Base-by-base conservation (phyloP, 768 basidiomycete species). In the Mrakia hoshinonis region DNA sequence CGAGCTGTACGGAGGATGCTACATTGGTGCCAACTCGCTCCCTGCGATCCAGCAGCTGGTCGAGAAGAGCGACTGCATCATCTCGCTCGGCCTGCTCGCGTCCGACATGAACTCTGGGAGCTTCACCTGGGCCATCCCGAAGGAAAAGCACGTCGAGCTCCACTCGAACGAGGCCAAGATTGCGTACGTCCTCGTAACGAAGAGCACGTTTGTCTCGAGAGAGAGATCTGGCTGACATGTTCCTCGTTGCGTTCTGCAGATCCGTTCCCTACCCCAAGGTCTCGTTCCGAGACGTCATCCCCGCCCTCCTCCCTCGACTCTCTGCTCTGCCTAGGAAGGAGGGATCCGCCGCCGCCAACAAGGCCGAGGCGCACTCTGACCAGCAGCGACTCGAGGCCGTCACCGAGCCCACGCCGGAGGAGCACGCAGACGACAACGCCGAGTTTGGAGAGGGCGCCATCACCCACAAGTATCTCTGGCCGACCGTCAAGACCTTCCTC, bases 381-480 rank as follows among this genome's bases (percentile, higher is more conserved):
- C 51, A 64, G 49, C 69, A 71, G 63, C 36, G 62, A 34, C 26
- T 54, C n/a, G 69, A 71, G 36, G 69, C 69, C 24, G 51, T 64
- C 51, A 43, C 13, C 13, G 63, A 54, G 1, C 74, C 75, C 77
- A 1, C 76, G 64, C 3, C 82, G 85, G 5, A 77, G 76, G 72
- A 78, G 15, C 43, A 43, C 82, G 73, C 76, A 86, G 67, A 67
- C 77, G 79, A 77, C 10, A 77, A 80, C 68, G n/a, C 22, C 46
- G 39, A 61, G 72, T 52, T 31, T 18, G 52, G 58, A 13, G 46
- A 69, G 55, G 80, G 84, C 15, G 75, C 75, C 9, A 91, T 95
- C 77, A 84, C 87, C 1, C 92, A 95, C 73, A 79, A 84, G 12
- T 91, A 86, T 83, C 85, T 93, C 77, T 95, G 92, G 92, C 89